phyloP scores from a whole-genome alignment of 1,139 yeast species.

The Yamadazyma friedrichii region DNA sequence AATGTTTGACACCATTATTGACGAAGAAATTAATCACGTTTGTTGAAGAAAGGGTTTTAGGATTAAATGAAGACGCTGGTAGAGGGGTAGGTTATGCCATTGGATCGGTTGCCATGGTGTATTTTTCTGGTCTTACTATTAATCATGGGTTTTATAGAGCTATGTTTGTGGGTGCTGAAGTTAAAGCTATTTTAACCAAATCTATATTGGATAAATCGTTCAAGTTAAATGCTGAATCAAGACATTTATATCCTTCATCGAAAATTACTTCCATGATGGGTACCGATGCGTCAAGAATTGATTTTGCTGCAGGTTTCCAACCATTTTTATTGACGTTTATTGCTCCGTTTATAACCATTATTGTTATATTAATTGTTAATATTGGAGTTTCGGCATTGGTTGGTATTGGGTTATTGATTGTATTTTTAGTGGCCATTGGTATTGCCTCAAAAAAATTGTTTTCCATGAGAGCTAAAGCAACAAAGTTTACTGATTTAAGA shows the following conservation, averaged over 20 bases:
- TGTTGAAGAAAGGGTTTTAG: constrained; percentile 26
- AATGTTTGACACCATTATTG: constrained; percentile 28
- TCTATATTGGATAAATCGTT: constrained; percentile 70
- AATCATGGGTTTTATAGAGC: constrained; percentile 21
- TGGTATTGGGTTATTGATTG: constrained; percentile 30
- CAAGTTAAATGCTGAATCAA: constrained; percentile 55
- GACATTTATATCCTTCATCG: constrained; percentile 60
- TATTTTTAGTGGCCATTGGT: constrained; percentile 24
- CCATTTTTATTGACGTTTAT: constrained; percentile 29
- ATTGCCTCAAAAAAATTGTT: constrained; percentile 24
- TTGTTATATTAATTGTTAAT: constrained; percentile 31
- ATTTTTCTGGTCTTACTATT: constrained; percentile 27
- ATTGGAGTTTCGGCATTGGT: constrained; percentile 35
- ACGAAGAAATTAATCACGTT: constrained; percentile 29
- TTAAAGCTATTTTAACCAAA: constrained; percentile 63
- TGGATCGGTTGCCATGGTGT: constrained; percentile 26
- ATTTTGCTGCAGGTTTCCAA: constrained; percentile 32
- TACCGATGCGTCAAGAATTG: constrained; percentile 37
- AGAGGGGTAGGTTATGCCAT: constrained; percentile 40
- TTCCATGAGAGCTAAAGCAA: constrained; percentile 26
- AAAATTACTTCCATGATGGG: constrained; percentile 57
- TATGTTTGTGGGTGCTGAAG: constrained; percentile 55
- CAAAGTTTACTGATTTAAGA: constrained; percentile 31
- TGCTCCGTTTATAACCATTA: constrained; percentile 28
- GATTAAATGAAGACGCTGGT: constrained; percentile 22